These are phyloP conservation scores for Zizania latifolia DNA, from an alignment of 176 grass and related monocot species.

Conservation along the genomic window DNA sequence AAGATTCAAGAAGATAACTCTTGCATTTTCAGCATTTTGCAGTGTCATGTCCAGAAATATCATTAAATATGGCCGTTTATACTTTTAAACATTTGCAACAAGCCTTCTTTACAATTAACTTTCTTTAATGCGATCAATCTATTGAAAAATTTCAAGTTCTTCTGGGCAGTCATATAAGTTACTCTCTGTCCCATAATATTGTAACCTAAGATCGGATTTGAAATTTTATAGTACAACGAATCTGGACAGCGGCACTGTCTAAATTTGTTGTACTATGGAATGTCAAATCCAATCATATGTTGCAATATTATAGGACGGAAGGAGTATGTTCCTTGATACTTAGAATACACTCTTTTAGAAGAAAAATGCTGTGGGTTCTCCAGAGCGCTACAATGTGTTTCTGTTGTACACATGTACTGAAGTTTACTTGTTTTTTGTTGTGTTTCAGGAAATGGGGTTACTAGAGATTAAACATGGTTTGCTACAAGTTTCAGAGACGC, in stretches of 20 bases:
- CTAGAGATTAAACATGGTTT: conserved; percentile 97
- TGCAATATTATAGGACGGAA: too few species aligned
- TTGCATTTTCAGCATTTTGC: neutral
- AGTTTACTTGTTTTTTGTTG: neutral
- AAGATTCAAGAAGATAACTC: neutral
- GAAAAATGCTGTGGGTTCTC: neutral
- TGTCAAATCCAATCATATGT: too few species aligned
- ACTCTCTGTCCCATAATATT: too few species aligned
- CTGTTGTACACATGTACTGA: neutral
- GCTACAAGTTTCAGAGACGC: conserved; percentile 88
- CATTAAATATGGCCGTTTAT: neutral
- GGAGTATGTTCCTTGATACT: neutral
- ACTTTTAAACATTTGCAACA: neutral
- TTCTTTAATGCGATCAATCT: neutral
- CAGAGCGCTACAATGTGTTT: neutral
- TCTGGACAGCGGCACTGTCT: too few species aligned
- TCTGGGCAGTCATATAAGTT: neutral
- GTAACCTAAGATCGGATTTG: too few species aligned
- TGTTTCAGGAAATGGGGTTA: conserved; percentile 84
- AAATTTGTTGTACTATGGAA: too few species aligned
- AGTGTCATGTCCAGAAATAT: neutral
- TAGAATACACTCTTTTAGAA: neutral
- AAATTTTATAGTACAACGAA: too few species aligned
- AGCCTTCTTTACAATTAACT: neutral
- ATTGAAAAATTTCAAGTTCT: neutral